Base-by-base conservation (phyloP, 257 asterid species). In the Henckelia pumila region DNA sequence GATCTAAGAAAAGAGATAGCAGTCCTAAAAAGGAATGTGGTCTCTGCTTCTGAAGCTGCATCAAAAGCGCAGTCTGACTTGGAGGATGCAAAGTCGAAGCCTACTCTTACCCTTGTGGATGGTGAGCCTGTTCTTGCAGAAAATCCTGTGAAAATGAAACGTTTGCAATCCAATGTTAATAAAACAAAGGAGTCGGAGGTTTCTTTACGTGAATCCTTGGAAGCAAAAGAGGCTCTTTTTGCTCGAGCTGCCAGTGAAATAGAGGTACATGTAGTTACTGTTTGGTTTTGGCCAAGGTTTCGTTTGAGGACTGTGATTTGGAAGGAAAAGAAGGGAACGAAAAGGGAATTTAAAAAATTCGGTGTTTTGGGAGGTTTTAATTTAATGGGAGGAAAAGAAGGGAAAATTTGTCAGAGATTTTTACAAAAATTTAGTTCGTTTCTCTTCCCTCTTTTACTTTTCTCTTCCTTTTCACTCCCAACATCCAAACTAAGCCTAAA, bases 121-220 rank as follows among this genome's bases (percentile, higher is more conserved):
- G 95, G 96, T 59, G 96, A 91, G 62, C 99, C 96, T 63, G 99
- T 91, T 67, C 84, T 94, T 73, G 86, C 95, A 47, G 99, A 94
- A 84, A 88, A 91, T 71, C 92, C 96, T 25, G 88, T 73, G 71
- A 94, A 86, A 84, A 87, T 91, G 86, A 94, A 79, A 79, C 95
- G 99, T 20, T 72, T 94, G 80, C 88, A 85, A 66, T 81, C 86
- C 61, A 72, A 71, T 61, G 95, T 85, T 66, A 92, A 87, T 62
- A 91, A 73, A 78, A 81, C 95, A 25, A 85, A 80, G 68, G 85
- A 83, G 75, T 84, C 82, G 69, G 97, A 88, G 79, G 63, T 82
- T 75, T 84, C 95, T 69, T 64, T 74, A 53, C 78, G 76, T 24
- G 97, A 94, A 76, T 81, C 97, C 67, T 77, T 94, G 66, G 96